Evolutionary conservation across 2,329 filamentous ascomycete species (phyloP).

Genomic region (Rhinocladiella similis): DNA sequence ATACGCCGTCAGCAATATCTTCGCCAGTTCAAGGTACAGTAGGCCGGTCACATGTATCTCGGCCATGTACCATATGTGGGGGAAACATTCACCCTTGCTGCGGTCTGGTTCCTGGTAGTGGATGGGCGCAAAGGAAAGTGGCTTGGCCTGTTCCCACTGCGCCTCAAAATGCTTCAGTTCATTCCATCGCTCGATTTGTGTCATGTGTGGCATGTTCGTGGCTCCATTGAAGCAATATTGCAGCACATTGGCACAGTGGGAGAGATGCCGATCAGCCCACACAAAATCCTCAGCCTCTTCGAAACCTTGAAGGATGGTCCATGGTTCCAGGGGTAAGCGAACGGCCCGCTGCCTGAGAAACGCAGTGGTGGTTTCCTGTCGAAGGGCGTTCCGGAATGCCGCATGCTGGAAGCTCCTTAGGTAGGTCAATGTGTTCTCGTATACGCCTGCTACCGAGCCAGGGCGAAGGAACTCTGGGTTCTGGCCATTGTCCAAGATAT

Average conservation of each 20-base stretch:
- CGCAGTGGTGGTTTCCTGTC: conserved; percentile 27
- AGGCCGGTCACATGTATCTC: conserved; percentile 31
- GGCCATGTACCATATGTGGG: conserved; percentile 32
- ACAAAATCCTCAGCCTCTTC: conserved; percentile 28
- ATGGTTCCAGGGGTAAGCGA: conserved; percentile 24
- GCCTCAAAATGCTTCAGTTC: conserved; percentile 27
- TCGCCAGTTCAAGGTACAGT: conserved; percentile 29
- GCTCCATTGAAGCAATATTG: conserved; percentile 59
- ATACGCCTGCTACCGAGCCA: conserved; percentile 7
- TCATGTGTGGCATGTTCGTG: conserved; percentile 1
- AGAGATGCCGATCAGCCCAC: conserved; percentile 57
- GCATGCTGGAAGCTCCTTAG: conserved; percentile 28
- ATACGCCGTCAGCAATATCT: conserved; percentile 32
- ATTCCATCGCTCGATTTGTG: conserved; percentile 21
- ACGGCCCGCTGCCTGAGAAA: conserved; percentile 26
- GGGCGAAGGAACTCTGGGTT: conserved; percentile 18
- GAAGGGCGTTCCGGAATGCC: conserved; percentile 25
- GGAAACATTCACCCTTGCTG: conserved; percentile 27
- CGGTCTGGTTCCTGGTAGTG: conserved; percentile 28
- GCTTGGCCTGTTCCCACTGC: conserved; percentile 29
- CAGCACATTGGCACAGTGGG: conserved; percentile 64
- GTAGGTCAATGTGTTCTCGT: conserved; percentile 21
- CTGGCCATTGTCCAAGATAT: conserved; percentile 13
- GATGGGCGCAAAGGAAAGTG: conserved; percentile 28
- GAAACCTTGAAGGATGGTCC: conserved; percentile 27